phyloP scores from a whole-genome alignment of 495 filamentous ascomycete genomes.

The Penicillium lagena region DNA sequence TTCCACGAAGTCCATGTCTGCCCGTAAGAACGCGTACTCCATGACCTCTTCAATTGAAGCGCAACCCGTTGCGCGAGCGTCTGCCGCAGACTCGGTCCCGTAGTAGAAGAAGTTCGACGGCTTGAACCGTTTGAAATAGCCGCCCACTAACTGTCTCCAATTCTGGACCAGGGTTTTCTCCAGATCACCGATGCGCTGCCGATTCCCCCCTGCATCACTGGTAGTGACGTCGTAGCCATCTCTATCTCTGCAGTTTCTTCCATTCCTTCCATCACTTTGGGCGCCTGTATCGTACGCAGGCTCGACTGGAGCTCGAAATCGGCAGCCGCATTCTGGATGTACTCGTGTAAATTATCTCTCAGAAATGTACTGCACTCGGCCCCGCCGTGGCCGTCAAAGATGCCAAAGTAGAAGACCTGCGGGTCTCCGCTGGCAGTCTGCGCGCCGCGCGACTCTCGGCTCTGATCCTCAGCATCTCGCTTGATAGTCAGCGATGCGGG shows the following conservation, averaged over 20 bases:
- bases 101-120: conserved; percentile 56
- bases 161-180: conserved; percentile 62
- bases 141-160: conserved; percentile 81
- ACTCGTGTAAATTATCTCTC: conserved; percentile 76
- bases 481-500: conserved; percentile 61
- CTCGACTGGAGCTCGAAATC: conserved; percentile 71
- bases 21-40: conserved; percentile 84
- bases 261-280: conserved; percentile 1
- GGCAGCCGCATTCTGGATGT: conserved; percentile 72
- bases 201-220: conserved; percentile 34
- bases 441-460: conserved; percentile 46
- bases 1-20: conserved; percentile 87
- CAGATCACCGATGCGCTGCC: conserved; percentile 38
- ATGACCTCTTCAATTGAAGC: conserved; percentile 49
- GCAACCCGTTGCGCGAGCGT: conserved; percentile 2
- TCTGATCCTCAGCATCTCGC: neutral
- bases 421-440: conserved; percentile 78
- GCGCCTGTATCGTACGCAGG: conserved; percentile 28
- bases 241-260: neutral
- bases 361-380: conserved; percentile 83
- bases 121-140: conserved; percentile 87
- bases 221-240: conserved; percentile 9
- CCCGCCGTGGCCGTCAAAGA: conserved; percentile 96
- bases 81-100: conserved; percentile 7
- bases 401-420: conserved; percentile 93